Base-by-base conservation (phyloP, 805 yeast species). In the Pichia heedii region DNA sequence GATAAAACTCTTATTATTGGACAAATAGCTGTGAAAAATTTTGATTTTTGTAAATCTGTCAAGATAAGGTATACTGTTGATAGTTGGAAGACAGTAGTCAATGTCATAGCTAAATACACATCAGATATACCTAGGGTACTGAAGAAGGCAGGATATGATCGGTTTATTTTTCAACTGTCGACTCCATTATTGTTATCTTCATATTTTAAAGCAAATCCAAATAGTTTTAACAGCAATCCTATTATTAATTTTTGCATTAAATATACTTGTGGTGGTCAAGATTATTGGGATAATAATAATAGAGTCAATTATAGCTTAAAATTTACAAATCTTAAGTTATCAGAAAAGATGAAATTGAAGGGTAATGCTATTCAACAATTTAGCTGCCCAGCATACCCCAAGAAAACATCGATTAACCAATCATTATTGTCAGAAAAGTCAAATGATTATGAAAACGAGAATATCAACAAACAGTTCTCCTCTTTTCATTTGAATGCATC, bases 221-320 rank as follows among this genome's bases (percentile, higher is more conserved):
- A 29, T 10, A 32, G 24, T 11, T 33, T 37, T 15, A 50, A 43
- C 8, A n/a, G 29, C 13, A 41, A 46, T 22, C 63, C 62, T 4
- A 44, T 42, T 16, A 51, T 60, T 40, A 44, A 50, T 36, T 64
- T 84, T 52, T 84, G 94, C 54, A 70, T 82, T 35, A 70, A 73
- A 42, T 84, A 75, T 57, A 54, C 57, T 38, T 62, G 76, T 18
- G 60, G 63, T 36, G 70, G 71, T 15, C 53, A 56, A 37, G 88
- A 79, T 50, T 73, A 58, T 55, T 86, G 95, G 95, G 96, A 86
- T 60, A 86, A 84, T 64, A 87, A 86, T 62, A 49, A 62, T 33
- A 56, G 57, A 41, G 58, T 62, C 37, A 86, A 86, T 62, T 86
- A 82, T 61, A 69, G 66, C 36, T 61, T 86, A 16, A 60, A 60